Conservation (phyloP, 2,329 filamentous ascomycete genomes). For the Remersonia thermophila region DNA sequence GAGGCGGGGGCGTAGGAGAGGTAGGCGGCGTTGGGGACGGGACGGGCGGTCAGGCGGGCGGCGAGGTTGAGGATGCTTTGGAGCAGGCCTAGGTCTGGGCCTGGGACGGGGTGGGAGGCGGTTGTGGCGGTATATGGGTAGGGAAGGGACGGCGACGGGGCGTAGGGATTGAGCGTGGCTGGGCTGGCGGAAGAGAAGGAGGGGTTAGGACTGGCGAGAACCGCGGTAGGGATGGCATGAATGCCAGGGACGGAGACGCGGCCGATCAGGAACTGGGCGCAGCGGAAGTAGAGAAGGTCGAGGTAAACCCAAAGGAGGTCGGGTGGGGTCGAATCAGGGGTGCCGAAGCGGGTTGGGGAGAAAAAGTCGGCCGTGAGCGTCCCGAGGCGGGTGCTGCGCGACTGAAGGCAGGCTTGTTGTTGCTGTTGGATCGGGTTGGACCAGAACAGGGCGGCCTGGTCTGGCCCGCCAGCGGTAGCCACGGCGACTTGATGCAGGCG, state of each 20-base stretch:
- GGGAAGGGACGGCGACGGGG: too few relatives aligned
- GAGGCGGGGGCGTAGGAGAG: too few relatives aligned
- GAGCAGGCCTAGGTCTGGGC: conserved; percentile 1
- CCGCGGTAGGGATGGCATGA: too few relatives aligned
- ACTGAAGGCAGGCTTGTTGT: conserved; percentile 12
- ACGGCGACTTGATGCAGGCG: conserved; percentile 12
- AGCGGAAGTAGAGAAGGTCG: conserved; percentile 15
- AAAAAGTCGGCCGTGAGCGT: conserved; percentile 11
- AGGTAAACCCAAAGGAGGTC: conserved; percentile 11
- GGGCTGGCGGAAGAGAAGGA: too few relatives aligned
- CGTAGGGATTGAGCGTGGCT: too few relatives aligned
- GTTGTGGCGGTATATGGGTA: neutral
- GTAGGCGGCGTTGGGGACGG: neutral
- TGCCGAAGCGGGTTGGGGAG: conserved; percentile 5
- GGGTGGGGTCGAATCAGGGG: conserved; percentile 6
- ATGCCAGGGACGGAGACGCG: neutral
- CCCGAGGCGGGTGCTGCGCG: conserved; percentile 11
- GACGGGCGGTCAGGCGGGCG: neutral
- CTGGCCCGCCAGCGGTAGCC: neutral
- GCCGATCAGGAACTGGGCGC: conserved; percentile 10
- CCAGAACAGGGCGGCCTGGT: conserved; percentile 11
- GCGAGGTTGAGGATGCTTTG: conserved; percentile 4
- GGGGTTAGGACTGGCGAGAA: too few relatives aligned
- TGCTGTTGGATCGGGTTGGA: conserved; percentile 12
- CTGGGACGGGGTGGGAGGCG: neutral